phyloP scores from a whole-genome alignment of 2,329 filamentous ascomycete species.

The Fonsecaea pedrosoi region DNA sequence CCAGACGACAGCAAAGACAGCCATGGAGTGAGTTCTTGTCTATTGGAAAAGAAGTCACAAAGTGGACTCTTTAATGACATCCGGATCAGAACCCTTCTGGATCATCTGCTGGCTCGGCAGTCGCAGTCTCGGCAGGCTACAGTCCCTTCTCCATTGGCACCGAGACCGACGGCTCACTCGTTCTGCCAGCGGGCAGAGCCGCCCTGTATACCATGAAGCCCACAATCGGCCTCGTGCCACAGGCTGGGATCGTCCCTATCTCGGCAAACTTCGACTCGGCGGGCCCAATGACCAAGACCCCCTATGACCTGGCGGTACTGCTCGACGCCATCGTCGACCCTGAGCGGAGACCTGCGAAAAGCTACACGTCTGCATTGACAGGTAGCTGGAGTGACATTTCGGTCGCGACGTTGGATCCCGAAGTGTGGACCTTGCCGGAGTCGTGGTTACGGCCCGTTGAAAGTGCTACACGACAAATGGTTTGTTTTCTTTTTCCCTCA shows the following conservation, averaged over 20 bases:
- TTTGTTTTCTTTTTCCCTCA: not conserved
- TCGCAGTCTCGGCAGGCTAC: constrained; percentile 44
- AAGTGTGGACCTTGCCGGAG: constrained; percentile 3
- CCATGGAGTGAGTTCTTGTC: not conserved
- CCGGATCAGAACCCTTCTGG: constrained; percentile 46
- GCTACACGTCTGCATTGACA: not conserved
- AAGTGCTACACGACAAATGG: constrained; percentile 4
- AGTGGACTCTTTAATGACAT: not conserved
- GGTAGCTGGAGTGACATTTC: constrained; percentile 3
- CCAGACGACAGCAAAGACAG: not conserved
- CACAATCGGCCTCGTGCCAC: constrained; percentile 41
- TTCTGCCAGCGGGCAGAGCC: constrained; percentile 41
- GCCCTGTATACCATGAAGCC: constrained; percentile 45
- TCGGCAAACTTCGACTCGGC: constrained; percentile 33
- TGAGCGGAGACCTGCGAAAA: not conserved
- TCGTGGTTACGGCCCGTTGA: not conserved
- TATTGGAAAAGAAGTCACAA: too few relatives aligned
- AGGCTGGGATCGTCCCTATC: constrained; percentile 43
- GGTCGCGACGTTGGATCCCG: constrained; percentile 13
- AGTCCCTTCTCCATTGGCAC: constrained; percentile 44
- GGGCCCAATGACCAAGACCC: constrained; percentile 35
- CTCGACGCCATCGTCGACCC: constrained; percentile 11
- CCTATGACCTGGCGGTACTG: constrained; percentile 28
- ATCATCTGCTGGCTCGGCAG: constrained; percentile 45
- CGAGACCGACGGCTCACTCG: constrained; percentile 45